Conservation (phyloP, 768 basidiomycete genomes). For the Cubamyces sp. region DNA sequence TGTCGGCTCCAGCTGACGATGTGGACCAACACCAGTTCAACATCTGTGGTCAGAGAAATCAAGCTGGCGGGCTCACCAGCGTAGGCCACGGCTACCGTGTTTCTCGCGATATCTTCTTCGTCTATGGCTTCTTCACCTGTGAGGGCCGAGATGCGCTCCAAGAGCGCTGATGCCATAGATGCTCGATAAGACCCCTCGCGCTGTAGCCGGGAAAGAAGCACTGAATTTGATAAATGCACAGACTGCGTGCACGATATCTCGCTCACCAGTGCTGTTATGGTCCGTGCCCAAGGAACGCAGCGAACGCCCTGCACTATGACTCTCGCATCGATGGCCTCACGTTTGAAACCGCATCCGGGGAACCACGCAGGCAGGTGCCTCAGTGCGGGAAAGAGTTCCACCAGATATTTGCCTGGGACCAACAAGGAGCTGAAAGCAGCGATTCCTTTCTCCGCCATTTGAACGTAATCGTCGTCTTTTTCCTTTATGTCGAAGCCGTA, state of each 20-base stretch:
- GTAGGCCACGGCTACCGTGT: slow-evolving; percentile 5
- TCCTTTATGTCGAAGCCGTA: slow-evolving; percentile 28
- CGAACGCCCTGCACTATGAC: slow-evolving; percentile 5
- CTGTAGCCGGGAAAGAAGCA: neutral
- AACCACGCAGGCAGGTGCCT: slow-evolving; percentile 25
- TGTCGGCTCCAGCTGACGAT: slow-evolving; percentile 14
- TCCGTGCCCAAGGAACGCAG: slow-evolving; percentile 21
- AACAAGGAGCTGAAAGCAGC: neutral
- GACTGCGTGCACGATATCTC: slow-evolving; percentile 19
- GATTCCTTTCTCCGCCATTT: slow-evolving; percentile 6
- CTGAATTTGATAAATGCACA: slow-evolving; percentile 10
- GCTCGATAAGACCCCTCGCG: neutral
- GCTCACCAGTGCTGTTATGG: slow-evolving; percentile 5
- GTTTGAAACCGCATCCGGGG: slow-evolving; percentile 24
- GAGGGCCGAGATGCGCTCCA: neutral
- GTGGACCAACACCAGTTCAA: too few relatives aligned
- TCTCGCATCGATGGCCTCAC: slow-evolving; percentile 13
- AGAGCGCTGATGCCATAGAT: neutral
- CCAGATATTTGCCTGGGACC: slow-evolving; percentile 12
- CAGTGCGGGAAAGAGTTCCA: slow-evolving; percentile 15
- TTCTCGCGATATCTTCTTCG: neutral
- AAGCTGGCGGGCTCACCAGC: slow-evolving; percentile 6
- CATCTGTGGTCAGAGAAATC: neutral
- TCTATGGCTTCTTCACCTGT: neutral
- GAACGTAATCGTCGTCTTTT: slow-evolving; percentile 10